Percentiles rank a stretch among this genome's conserved stretches.
Conservation (phyloP, 1,139 yeast genomes). For the Oligophagozyma castellii region DNA sequence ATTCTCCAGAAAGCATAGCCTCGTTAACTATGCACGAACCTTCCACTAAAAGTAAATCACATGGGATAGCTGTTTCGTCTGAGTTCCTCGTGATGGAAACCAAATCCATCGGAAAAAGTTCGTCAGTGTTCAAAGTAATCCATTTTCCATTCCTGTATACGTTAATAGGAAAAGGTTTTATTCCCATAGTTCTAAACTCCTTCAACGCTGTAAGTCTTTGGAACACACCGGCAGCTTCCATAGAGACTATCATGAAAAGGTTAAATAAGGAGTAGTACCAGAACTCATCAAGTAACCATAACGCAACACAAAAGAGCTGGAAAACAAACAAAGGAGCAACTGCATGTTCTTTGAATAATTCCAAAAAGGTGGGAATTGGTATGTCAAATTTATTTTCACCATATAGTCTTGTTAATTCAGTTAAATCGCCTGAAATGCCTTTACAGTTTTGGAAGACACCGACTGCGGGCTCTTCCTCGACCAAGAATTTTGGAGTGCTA, state of each 20-base stretch:
- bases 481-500: conserved; percentile 67
- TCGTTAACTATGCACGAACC: conserved; percentile 92
- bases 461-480: conserved; percentile 52
- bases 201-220: conserved; percentile 91
- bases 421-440: conserved; percentile 54
- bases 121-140: conserved; percentile 56
- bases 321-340: conserved; percentile 97
- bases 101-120: conserved; percentile 82
- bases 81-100: conserved; percentile 78
- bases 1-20: conserved; percentile 97
- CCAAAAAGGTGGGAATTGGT: conserved; percentile 84
- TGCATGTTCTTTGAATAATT: conserved; percentile 92
- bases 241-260: conserved; percentile 79
- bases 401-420: conserved; percentile 43
- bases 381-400: conserved; percentile 86
- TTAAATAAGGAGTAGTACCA: conserved; percentile 94
- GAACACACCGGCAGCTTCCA: conserved; percentile 88
- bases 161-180: conserved; percentile 73
- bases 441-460: conserved; percentile 42
- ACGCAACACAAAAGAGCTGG: conserved; percentile 88
- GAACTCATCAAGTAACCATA: conserved; percentile 94
- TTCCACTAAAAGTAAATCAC: conserved; percentile 74
- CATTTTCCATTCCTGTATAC: conserved; percentile 62
- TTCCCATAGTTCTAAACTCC: conserved; percentile 95
- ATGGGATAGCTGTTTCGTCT: conserved; percentile 92